phyloP scores from a whole-genome alignment of 768 basidiomycete genomes.

The Tricholoma saponaceum region DNA sequence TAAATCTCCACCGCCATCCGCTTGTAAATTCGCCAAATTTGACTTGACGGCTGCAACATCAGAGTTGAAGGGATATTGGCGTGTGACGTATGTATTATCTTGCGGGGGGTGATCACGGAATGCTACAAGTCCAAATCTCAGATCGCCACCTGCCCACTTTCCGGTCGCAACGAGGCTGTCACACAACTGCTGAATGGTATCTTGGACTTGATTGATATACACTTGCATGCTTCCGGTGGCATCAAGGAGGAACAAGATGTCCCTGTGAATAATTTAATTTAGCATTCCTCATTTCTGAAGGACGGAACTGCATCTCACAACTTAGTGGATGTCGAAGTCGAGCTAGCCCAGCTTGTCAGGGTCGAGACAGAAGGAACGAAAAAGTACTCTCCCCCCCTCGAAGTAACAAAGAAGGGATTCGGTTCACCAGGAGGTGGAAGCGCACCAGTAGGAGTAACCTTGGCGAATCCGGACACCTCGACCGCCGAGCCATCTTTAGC shows the following conservation, averaged over 20 bases:
- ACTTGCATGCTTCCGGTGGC: constrained; percentile 42
- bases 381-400: no score
- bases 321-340: no score
- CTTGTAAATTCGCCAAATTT: constrained; percentile 37
- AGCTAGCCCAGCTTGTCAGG: no score
- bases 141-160: constrained; percentile 39
- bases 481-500: no score
- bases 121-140: constrained; percentile 47
- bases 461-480: no score
- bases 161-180: constrained; percentile 45
- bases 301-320: no score
- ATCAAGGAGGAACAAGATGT: constrained; percentile 49
- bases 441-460: no score
- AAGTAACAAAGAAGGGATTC: no score
- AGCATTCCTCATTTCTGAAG: no score
- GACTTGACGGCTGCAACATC: constrained; percentile 41
- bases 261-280: constrained; percentile 32
- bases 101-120: constrained; percentile 59
- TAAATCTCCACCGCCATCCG: constrained; percentile 46
- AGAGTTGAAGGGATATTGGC: constrained; percentile 48
- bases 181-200: constrained; percentile 49
- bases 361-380: no score
- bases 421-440: no score
- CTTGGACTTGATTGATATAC: constrained; percentile 38
- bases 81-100: constrained; percentile 46